Conservation (phyloP, 768 basidiomycete species). For the Flagelloscypha sp. region DNA sequence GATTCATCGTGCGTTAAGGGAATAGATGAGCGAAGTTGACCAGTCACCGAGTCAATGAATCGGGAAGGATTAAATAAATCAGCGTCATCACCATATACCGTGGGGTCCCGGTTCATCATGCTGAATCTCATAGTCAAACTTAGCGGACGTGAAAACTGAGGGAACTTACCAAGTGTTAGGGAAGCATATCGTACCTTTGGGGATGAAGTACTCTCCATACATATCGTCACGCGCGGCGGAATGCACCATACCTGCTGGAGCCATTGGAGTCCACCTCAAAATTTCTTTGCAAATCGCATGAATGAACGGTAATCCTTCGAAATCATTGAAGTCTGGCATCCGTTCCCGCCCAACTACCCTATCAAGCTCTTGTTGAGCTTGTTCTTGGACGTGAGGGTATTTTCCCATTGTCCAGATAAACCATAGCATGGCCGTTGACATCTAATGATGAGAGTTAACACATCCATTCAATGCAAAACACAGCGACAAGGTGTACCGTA, state of each 20-base stretch:
- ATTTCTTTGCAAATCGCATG: slow-evolving; percentile 12
- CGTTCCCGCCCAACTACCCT: slow-evolving; percentile 10
- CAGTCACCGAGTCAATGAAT: slow-evolving; percentile 8
- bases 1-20: slow-evolving; percentile 1
- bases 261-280: slow-evolving; percentile 8
- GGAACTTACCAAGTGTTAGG: slow-evolving; percentile 3
- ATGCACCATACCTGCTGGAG: slow-evolving; percentile 12
- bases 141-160: background rate
- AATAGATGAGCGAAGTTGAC: slow-evolving; percentile 1
- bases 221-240: slow-evolving; percentile 5
- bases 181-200: slow-evolving; percentile 5
- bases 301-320: slow-evolving; percentile 10
- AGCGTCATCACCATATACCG: slow-evolving; percentile 15
- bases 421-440: no score
- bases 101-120: slow-evolving; percentile 15
- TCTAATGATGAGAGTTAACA: no score
- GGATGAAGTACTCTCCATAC: slow-evolving; percentile 7
- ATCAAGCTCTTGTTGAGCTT: slow-evolving; percentile 18
- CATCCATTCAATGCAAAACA: no score
- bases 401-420: slow-evolving; percentile 16
- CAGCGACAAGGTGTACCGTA: no score
- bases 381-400: slow-evolving; percentile 13
- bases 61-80: slow-evolving; percentile 15
- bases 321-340: slow-evolving; percentile 13
- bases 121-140: slow-evolving; percentile 3